Evolutionary conservation across 495 filamentous ascomycete genomes (phyloP).

Genomic region (Corynascus novoguineensis): DNA sequence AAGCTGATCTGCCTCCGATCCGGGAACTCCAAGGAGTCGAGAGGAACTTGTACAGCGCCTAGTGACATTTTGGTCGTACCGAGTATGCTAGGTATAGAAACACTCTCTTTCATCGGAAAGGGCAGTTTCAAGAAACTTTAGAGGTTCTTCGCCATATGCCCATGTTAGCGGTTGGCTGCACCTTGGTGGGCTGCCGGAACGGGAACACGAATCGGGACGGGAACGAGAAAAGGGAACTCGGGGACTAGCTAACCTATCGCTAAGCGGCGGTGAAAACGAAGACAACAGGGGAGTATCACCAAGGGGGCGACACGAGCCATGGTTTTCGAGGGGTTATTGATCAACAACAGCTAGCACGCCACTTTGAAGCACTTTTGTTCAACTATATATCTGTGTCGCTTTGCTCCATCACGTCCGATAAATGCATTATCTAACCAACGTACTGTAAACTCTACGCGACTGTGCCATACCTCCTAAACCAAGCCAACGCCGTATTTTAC

Average conservation of each 20-base stretch:
- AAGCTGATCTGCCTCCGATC: slow-evolving; percentile 16
- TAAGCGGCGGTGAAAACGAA: slow-evolving; percentile 2
- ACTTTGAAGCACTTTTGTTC: too few relatives aligned
- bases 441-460: not conserved
- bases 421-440: slow-evolving; percentile 5
- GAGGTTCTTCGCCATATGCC: slow-evolving; percentile 7
- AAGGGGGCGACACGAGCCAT: too few relatives aligned
- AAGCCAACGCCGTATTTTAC: not conserved
- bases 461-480: not conserved
- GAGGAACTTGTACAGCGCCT: slow-evolving; percentile 14
- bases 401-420: slow-evolving; percentile 3
- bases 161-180: slow-evolving; percentile 5
- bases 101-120: not conserved
- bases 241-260: slow-evolving; percentile 9
- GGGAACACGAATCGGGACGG: slow-evolving; percentile 9
- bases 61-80: slow-evolving; percentile 11
- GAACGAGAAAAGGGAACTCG: slow-evolving; percentile 14
- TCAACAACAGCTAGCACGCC: slow-evolving; percentile 1
- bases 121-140: slow-evolving; percentile 4
- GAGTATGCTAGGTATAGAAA: slow-evolving; percentile 1
- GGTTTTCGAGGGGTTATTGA: not conserved
- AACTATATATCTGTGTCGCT: too few relatives aligned
- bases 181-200: slow-evolving; percentile 11
- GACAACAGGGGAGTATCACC: too few relatives aligned
- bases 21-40: slow-evolving; percentile 16